Evolutionary conservation across 352 stramenopile species (phyloP).

Genomic region (Globisporangium ultimum): DNA sequence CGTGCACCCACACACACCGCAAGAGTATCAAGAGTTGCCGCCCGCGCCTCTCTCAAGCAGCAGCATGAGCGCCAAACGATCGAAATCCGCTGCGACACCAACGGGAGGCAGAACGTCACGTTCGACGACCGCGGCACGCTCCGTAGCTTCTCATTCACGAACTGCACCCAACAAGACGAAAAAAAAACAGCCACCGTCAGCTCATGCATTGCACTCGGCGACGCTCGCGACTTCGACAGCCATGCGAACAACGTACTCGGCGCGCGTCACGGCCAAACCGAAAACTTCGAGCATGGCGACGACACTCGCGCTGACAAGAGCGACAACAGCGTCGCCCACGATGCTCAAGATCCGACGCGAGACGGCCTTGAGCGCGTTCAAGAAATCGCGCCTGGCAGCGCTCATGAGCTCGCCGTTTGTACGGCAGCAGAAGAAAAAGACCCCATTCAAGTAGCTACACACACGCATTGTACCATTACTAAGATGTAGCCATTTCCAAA

Average conservation of each 20-base stretch:
- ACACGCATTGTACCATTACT: neutral
- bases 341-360: slow-evolving; percentile 47
- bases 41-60: slow-evolving; percentile 4
- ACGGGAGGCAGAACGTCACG: neutral
- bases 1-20: slow-evolving; percentile 1
- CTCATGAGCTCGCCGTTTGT: slow-evolving; percentile 10
- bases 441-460: slow-evolving; percentile 20
- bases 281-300: slow-evolving; percentile 6
- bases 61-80: slow-evolving; percentile 1
- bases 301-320: slow-evolving; percentile 8
- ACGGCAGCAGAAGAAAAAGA: slow-evolving; percentile 24
- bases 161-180: slow-evolving; percentile 7
- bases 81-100: slow-evolving; percentile 1
- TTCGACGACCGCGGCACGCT: neutral
- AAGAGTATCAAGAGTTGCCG: neutral
- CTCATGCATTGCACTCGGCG: neutral
- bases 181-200: slow-evolving; percentile 3
- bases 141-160: slow-evolving; percentile 1
- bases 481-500: neutral
- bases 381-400: slow-evolving; percentile 33
- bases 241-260: slow-evolving; percentile 6
- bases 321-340: slow-evolving; percentile 8
- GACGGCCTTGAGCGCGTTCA: slow-evolving; percentile 48
- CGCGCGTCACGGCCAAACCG: slow-evolving; percentile 12
- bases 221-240: neutral